Percentiles rank a stretch among this genome's conserved stretches.
These are phyloP conservation scores for Kuraishia borneana DNA, from an alignment of 805 yeast genomes.

Conservation along the genomic window DNA sequence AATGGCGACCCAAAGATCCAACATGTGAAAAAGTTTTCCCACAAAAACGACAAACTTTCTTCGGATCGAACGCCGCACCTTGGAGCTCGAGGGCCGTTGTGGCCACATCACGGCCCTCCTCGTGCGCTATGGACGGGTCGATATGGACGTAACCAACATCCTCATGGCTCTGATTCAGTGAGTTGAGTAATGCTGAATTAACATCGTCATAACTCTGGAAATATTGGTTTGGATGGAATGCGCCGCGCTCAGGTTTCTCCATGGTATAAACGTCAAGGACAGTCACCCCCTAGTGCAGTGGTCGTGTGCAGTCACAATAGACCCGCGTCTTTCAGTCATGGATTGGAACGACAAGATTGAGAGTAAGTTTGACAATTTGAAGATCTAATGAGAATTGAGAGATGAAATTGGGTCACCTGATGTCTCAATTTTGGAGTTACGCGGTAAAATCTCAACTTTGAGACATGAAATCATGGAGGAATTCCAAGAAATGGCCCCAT, in stretches of 20 bases:
- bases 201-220: slow-evolving; percentile 4
- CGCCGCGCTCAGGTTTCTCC: not conserved
- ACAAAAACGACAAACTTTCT: slow-evolving; percentile 39
- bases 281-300: too few relatives aligned
- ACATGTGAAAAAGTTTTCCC: slow-evolving; percentile 41
- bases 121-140: slow-evolving; percentile 3
- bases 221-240: slow-evolving; percentile 1
- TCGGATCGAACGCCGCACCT: slow-evolving; percentile 11
- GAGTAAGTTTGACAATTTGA: too few relatives aligned
- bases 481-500: slow-evolving; percentile 9
- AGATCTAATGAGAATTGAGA: too few relatives aligned
- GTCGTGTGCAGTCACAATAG: too few relatives aligned
- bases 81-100: not conserved
- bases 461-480: too few relatives aligned
- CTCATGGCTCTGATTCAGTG: not conserved
- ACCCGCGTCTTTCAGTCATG: too few relatives aligned
- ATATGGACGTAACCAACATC: slow-evolving; percentile 1
- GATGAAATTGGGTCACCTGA: too few relatives aligned
- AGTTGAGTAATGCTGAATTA: slow-evolving; percentile 3
- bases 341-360: too few relatives aligned
- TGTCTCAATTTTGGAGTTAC: too few relatives aligned
- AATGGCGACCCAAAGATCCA: slow-evolving; percentile 50
- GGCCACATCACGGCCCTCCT: slow-evolving; percentile 7
- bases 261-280: not conserved
- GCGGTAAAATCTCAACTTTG: too few relatives aligned